Evolutionary conservation across 164 flowering plant species (phyloP), one percentile per base, ranked within the genome.

Genomic region (Umbilicus rupestris): DNA sequence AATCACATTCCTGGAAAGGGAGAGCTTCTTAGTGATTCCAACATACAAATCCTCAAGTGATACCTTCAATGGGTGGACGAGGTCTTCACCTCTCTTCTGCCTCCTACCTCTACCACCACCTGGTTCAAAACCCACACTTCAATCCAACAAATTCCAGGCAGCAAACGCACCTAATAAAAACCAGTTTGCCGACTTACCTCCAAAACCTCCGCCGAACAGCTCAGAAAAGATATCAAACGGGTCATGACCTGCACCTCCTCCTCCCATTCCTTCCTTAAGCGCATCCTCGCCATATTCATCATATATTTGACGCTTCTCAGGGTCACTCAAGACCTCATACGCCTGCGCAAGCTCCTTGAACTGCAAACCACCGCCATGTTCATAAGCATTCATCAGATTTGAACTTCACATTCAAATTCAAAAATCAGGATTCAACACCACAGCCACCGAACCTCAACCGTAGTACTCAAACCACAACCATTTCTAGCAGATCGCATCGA

Each of bases 31-130:
- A 4, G 86, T 77, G 49, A 85, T 79, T 7, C 92, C 92, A 77
- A 77, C 79, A 46, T 84, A 87, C 68, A 84, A 64, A 68, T 87
- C 88, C 71, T 87, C 92, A 29, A 87, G 70, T 58, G 88, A 84
- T 63, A 80, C 88, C 75, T 82, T 84, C 68, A 84, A 46, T 39
- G 77, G 29, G 37, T 87, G 88, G 28, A 84, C 83, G 0, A 87
- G 85, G 76, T 86, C 92, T 26, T 86, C 88, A 45, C 92, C 92
- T 50, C 68, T 79, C 64, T 67, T 83, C 75, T 83, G 84, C 70
- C 89, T 81, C 57, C 85, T 72, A 44, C 47, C 82, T 57, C 85
- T 78, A 22, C 77, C 68, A 69, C 83, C 78, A 66, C 82, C 76
- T 73, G 77, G 81, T 63, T 75, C 83, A 78, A 55, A 62, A 22